Evolutionary conservation across 140 eudicot genomes (phyloP).

Genomic region (Anethum foeniculum): DNA sequence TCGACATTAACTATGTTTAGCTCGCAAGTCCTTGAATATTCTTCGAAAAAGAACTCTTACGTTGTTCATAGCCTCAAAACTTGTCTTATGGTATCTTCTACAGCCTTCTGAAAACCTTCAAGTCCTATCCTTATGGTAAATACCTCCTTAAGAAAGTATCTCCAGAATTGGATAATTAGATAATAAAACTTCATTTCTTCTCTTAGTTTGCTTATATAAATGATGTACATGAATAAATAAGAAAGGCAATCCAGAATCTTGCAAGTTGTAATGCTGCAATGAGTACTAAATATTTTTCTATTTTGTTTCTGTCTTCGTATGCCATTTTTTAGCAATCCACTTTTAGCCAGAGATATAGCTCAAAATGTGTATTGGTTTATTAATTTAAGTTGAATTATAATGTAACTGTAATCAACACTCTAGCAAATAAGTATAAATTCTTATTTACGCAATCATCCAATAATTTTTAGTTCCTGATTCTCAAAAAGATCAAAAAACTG

Average conservation of each 20-base stretch:
- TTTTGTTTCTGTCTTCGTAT: not conserved
- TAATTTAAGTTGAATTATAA: not conserved
- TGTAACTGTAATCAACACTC: not conserved
- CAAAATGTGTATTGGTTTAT: not conserved
- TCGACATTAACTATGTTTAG: not conserved
- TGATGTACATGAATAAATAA: not conserved
- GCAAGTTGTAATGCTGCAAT: not conserved
- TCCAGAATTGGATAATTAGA: too few species aligned
- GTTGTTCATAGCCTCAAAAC: not conserved
- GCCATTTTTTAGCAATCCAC: not conserved
- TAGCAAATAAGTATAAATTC: not conserved
- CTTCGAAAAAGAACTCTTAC: not conserved
- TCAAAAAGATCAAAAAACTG: not conserved
- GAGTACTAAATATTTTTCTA: too few species aligned
- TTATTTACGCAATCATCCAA: not conserved
- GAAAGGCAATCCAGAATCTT: not conserved
- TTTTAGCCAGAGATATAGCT: not conserved
- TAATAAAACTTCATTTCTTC: not conserved
- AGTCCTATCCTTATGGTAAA: not conserved
- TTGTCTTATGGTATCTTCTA: not conserved
- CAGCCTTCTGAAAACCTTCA: not conserved
- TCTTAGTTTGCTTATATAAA: not conserved
- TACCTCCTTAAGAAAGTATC: not conserved
- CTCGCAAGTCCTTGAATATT: not conserved
- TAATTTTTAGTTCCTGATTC: not conserved